Conservation (phyloP, 192 early-diverging fungal genomes). For the Pilobolus umbonatus region DNA sequence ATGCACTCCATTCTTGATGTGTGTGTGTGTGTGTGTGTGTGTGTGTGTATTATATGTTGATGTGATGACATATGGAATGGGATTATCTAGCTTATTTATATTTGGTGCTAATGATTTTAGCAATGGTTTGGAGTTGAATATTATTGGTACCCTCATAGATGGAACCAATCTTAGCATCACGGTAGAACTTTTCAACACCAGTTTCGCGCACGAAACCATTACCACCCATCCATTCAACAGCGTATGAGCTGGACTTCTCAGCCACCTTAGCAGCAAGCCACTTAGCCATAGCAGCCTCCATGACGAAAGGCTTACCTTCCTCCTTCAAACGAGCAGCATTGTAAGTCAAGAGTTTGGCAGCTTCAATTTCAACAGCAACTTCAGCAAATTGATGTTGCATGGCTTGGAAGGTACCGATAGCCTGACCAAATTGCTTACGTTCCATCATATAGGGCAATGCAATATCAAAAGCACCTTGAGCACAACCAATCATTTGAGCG, state of each 20-base stretch:
- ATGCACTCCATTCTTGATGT: not conserved
- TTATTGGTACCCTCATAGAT: slow-evolving; percentile 96
- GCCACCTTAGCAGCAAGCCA: slow-evolving; percentile 92
- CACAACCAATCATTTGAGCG: slow-evolving; percentile 74
- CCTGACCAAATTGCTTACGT: slow-evolving; percentile 87
- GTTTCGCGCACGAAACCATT: slow-evolving; percentile 90
- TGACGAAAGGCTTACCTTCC: slow-evolving; percentile 83
- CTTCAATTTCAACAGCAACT: slow-evolving; percentile 92
- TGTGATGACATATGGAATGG: no score
- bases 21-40: not conserved
- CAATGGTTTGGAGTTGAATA: slow-evolving; percentile 95
- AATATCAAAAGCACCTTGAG: slow-evolving; percentile 86
- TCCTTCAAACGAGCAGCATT: slow-evolving; percentile 96
- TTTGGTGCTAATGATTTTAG: slow-evolving; percentile 39
- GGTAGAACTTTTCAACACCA: slow-evolving; percentile 87
- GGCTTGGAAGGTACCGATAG: slow-evolving; percentile 79
- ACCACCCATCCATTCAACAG: slow-evolving; percentile 97
- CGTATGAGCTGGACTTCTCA: slow-evolving; percentile 73
- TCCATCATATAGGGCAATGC: slow-evolving; percentile 87
- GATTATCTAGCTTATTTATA: slow-evolving; percentile 3
- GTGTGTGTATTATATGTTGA: not conserved
- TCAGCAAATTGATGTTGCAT: slow-evolving; percentile 60
- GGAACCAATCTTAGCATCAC: slow-evolving; percentile 94
- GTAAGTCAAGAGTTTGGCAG: slow-evolving; percentile 90
- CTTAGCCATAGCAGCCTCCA: slow-evolving; percentile 98